Evolutionary conservation across 1,284 basidiomycete genomes (phyloP).

Genomic region (Cutaneotrichosporon spelunceum): DNA sequence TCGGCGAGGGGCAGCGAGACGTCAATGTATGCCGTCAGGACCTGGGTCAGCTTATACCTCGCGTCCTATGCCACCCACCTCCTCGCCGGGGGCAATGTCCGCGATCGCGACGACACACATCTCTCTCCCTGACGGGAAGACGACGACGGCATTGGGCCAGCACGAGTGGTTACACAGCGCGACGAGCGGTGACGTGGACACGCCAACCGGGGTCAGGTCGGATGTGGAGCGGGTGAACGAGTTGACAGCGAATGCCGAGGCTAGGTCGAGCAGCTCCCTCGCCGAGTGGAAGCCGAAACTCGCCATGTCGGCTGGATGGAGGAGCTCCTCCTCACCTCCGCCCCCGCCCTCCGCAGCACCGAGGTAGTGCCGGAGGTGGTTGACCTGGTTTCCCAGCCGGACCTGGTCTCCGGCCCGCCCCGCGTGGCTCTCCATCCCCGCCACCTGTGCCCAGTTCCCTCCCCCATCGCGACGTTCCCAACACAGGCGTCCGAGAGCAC

Average conservation of each 20-base stretch:
- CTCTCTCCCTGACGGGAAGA: constrained; percentile 64
- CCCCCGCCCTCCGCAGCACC: constrained; percentile 21
- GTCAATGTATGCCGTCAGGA: constrained; percentile 78
- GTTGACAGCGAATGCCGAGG: constrained; percentile 70
- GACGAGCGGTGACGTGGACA: constrained; percentile 69
- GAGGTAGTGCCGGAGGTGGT: constrained; percentile 45
- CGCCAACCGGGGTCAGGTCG: constrained; percentile 71
- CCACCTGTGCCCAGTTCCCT: constrained; percentile 64
- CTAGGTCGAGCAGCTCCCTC: constrained; percentile 39
- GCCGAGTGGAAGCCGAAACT: constrained; percentile 40
- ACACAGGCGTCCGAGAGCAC: constrained; percentile 70
- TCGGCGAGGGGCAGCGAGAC: constrained; percentile 63
- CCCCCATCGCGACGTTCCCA: constrained; percentile 63
- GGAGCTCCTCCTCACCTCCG: constrained; percentile 11
- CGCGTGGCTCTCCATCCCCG: constrained; percentile 64
- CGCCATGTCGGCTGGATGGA: constrained; percentile 38
- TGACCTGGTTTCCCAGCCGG: constrained; percentile 37
- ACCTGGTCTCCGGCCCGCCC: constrained; percentile 25
- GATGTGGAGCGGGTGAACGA: constrained; percentile 79
- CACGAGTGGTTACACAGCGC: constrained; percentile 91
- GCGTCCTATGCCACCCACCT: constrained; percentile 57
- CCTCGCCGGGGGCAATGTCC: constrained; percentile 63
- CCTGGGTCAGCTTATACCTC: constrained; percentile 50
- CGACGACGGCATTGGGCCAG: constrained; percentile 80
- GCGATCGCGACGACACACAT: constrained; percentile 71